Percentiles rank a stretch among this genome's conserved stretches.
phyloP scores from a whole-genome alignment of 2,329 filamentous ascomycete species.

The Fusarium piperis region DNA sequence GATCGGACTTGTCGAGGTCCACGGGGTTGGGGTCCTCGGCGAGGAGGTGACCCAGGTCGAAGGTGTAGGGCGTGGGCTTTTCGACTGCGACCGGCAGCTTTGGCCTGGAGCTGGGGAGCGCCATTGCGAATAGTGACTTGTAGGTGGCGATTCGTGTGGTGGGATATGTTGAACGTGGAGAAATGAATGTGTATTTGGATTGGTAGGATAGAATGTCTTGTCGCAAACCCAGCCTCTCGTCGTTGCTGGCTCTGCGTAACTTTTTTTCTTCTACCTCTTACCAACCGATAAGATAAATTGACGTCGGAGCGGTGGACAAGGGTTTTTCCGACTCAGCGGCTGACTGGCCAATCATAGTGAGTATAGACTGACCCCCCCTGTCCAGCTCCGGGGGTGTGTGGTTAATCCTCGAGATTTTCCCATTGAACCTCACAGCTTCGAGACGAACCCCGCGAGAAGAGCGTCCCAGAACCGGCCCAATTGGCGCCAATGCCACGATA shows the following conservation, averaged over 20 bases:
- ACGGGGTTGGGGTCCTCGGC: constrained; percentile 89
- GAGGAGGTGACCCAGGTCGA: constrained; percentile 89
- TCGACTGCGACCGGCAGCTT: constrained; percentile 73
- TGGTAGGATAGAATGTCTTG: not conserved
- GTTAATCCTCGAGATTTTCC: constrained; percentile 44
- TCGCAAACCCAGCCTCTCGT: constrained; percentile 17
- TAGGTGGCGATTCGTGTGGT: not conserved
- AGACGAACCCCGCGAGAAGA: constrained; percentile 34
- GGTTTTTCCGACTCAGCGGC: constrained; percentile 35
- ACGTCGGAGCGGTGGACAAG: constrained; percentile 40
- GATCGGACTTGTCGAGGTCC: constrained; percentile 59
- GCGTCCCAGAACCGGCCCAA: constrained; percentile 39
- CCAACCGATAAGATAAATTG: constrained; percentile 39
- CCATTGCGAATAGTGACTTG: constrained; percentile 42
- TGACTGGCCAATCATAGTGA: constrained; percentile 29
- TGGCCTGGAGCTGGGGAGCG: constrained; percentile 50
- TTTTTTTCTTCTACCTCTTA: constrained; percentile 33
- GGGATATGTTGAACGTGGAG: not conserved
- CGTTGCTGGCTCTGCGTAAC: constrained; percentile 23
- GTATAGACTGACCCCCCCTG: constrained; percentile 4
- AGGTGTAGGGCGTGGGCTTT: constrained; percentile 90
- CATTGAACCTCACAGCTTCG: constrained; percentile 40
- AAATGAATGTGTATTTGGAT: not conserved
- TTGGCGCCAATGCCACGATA: constrained; percentile 45
- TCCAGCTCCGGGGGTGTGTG: constrained; percentile 33